A percentile compares a stretch with the other conserved stretches of the same genome.
These are phyloP conservation scores for Nicotiana noctiflora DNA, from an alignment of 257 asterid species.

Conservation along the genomic window DNA sequence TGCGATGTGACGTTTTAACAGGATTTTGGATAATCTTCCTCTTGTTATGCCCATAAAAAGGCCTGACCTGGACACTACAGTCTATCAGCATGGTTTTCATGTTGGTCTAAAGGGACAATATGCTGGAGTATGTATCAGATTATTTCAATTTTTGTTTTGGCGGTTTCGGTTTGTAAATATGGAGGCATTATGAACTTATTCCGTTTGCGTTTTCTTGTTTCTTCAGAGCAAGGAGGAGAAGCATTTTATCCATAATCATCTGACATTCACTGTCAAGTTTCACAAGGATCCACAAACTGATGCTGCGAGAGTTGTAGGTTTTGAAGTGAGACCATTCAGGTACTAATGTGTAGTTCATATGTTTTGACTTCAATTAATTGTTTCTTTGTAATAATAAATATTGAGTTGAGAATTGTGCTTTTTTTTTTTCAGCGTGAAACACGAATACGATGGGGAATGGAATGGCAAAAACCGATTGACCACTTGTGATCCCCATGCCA, in stretches of 20 bases:
- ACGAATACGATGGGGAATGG: conserved; percentile 74
- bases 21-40: conserved; percentile 94
- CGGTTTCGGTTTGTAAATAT: background rate
- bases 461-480: conserved; percentile 43
- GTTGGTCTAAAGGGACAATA: conserved; percentile 71
- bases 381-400: background rate
- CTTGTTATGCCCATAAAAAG: conserved; percentile 69
- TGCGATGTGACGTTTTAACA: conserved; percentile 19
- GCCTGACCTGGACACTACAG: conserved; percentile 39
- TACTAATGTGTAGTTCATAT: conserved; percentile 14
- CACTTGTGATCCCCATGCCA: conserved; percentile 85
- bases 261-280: conserved; percentile 63
- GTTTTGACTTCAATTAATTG: background rate
- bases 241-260: conserved; percentile 66
- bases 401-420: conserved; percentile 10
- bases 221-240: conserved; percentile 57
- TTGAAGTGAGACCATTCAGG: conserved; percentile 84
- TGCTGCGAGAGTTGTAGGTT: conserved; percentile 84
- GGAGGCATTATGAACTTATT: conserved; percentile 11
- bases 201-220: conserved; percentile 8
- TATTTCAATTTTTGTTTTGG: conserved; percentile 3
- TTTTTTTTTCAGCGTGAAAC: conserved; percentile 55
- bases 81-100: conserved; percentile 71
- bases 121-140: conserved; percentile 55
- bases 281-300: conserved; percentile 67